phyloP scores from a whole-genome alignment of 2,329 filamentous ascomycete genomes.

The Helotiales sp. region DNA sequence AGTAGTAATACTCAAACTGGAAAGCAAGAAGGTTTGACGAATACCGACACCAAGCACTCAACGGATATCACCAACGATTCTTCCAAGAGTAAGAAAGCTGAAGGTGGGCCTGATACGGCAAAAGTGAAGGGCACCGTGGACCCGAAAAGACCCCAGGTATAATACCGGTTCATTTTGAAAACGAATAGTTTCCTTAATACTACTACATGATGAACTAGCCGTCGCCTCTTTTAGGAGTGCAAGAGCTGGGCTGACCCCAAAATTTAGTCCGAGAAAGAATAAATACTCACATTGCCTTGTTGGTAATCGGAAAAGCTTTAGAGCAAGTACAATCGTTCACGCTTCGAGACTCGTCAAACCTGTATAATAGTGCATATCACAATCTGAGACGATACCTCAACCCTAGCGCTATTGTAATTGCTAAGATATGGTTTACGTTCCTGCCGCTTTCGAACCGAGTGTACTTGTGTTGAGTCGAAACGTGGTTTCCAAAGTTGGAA shows the following conservation, averaged over 20 bases:
- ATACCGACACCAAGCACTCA: conserved; percentile 51
- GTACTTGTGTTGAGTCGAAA: neutral
- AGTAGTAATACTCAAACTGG: conserved; percentile 44
- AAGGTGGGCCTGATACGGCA: conserved; percentile 54
- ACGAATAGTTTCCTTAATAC: neutral
- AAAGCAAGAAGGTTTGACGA: conserved; percentile 55
- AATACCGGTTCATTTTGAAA: conserved; percentile 11
- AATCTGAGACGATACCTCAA: neutral
- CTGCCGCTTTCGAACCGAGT: neutral
- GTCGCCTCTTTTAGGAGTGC: conserved; percentile 17
- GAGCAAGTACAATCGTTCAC: neutral
- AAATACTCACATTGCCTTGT: conserved; percentile 2
- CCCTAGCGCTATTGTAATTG: too few species aligned
- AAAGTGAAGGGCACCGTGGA: conserved; percentile 53
- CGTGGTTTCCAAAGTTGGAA: neutral
- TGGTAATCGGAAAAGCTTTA: neutral
- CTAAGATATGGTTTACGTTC: too few species aligned
- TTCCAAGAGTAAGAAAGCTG: conserved; percentile 55
- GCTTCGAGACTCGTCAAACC: neutral
- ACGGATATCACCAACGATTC: conserved; percentile 42
- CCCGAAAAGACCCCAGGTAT: conserved; percentile 30
- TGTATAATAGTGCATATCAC: conserved; percentile 24
- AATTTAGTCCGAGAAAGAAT: conserved; percentile 20
- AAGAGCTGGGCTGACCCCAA: conserved; percentile 18
- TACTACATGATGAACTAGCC: neutral